These are phyloP conservation scores for Lotus japonicus DNA, from an alignment of 306 rosid species.

Conservation along the genomic window DNA sequence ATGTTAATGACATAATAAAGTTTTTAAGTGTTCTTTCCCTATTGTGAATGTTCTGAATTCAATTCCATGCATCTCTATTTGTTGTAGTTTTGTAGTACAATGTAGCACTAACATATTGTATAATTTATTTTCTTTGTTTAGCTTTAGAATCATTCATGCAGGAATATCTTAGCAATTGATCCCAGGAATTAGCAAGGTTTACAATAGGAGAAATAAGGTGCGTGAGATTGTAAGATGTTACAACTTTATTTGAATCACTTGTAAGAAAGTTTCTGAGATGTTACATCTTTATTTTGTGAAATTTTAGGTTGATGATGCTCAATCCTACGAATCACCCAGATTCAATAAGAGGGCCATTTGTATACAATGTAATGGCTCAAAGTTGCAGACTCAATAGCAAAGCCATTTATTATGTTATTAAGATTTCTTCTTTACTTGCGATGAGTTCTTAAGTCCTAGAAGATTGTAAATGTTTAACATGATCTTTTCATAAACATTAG, in stretches of 20 bases:
- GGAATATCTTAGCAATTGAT: neutral
- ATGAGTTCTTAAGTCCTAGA: too few species aligned
- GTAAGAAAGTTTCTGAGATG: too few species aligned
- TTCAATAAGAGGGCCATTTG: conserved; percentile 96
- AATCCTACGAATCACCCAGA: conserved; percentile 98
- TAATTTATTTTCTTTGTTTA: neutral
- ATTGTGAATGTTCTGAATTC: neutral
- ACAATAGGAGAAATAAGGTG: too few species aligned
- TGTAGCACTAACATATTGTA: neutral
- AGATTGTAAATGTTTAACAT: too few species aligned
- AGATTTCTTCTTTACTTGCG: too few species aligned
- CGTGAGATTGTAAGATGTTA: too few species aligned
- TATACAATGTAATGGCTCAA: conserved; percentile 76
- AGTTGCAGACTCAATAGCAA: too few species aligned
- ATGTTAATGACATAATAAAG: neutral
- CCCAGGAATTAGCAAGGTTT: too few species aligned
- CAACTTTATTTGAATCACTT: too few species aligned
- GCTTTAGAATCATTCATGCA: neutral
- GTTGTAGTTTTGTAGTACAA: conserved; percentile 13
- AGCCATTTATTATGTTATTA: too few species aligned
- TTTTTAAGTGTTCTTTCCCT: neutral
- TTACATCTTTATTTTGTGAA: conserved; percentile 21
- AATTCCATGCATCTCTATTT: neutral
- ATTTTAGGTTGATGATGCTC: conserved; percentile 94
- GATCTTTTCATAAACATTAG: too few species aligned